Base-by-base conservation (phyloP, 1,139 yeast genomes). In the Debaryomyces sp. region DNA sequence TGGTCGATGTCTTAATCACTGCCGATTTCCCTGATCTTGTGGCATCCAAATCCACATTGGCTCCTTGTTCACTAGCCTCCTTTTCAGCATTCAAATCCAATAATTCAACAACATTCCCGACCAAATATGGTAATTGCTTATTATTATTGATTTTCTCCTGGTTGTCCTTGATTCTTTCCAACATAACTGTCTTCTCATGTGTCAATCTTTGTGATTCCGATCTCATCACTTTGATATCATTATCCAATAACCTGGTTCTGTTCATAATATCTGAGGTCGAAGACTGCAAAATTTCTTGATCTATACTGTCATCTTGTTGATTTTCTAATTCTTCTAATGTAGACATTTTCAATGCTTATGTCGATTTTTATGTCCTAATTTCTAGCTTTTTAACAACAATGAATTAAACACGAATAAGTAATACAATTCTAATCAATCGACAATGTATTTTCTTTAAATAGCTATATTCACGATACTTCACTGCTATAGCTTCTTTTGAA, bases 71-170 rank as follows among this genome's bases (percentile, higher is more conserved):
- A 29, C 80, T 77, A 10, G 92, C 89, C 58, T 89, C 97, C 56
- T 88, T 94, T 54, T 90, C 95, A 9, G 88, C 92, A 57, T 86
- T 87, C 70, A 94, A 81, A 63, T 94, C 96, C 64, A 95, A 79
- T 53, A 95, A 75, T 69, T 95, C 99, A 23, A 95, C 98, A 47
- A 95, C 96, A 63, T 94, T 95, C n/a, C 98, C 98, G 43, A 95
- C 99, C 54, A 95, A 76, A 63, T 94, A 95, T 10, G 99, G 99
- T 63, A 95, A 78, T 68, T 91, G 98, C 71, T 87, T 89, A 70
- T 95, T 95, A 66, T 94, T 92, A 64, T 90, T 91, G 68, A 95
- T 94, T 74, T 95, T 95, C 61, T 92, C 98, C 67, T 87, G 92
- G 72, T 95, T 95, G 64, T 94, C 99, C 66, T 92, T 91, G 70